Evolutionary conservation across 2,329 filamentous ascomycete species (phyloP).

Genomic region (Monilinia fructicola): DNA sequence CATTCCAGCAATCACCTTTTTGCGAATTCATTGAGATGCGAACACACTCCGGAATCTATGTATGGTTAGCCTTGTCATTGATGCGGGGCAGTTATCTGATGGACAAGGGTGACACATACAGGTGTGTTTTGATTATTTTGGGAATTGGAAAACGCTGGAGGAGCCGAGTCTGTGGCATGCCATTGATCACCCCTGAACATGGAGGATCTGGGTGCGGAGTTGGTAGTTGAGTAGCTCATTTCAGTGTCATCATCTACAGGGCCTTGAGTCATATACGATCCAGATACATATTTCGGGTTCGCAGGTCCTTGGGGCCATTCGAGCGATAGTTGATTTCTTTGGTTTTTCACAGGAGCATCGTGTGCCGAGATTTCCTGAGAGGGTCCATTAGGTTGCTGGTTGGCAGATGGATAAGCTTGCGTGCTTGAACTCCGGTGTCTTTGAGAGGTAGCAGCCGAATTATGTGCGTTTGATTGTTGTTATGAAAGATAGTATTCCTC

Average conservation of each 20-base stretch:
- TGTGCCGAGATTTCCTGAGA: neutral
- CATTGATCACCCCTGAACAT: neutral
- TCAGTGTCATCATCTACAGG: neutral
- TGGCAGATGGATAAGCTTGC: neutral
- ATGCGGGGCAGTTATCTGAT: neutral
- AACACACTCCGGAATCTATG: neutral
- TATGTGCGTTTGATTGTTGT: neutral
- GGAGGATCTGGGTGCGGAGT: neutral
- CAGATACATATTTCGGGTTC: neutral
- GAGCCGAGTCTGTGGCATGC: neutral
- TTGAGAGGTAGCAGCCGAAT: neutral
- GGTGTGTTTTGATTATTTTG: neutral
- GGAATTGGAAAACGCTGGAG: neutral
- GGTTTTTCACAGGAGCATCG: neutral
- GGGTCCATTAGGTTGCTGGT: neutral
- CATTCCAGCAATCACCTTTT: neutral
- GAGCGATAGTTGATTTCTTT: neutral
- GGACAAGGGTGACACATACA: neutral
- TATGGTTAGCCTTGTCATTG: neutral
- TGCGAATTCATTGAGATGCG: neutral
- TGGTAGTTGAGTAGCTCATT: neutral
- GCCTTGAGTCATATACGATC: neutral
- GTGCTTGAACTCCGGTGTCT: neutral
- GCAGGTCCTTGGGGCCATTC: neutral
- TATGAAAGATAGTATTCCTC: neutral